Evolutionary conservation across 768 basidiomycete species (phyloP), one percentile per base, ranked within the genome.

Genomic region (Termitomyces bulborhizus): DNA sequence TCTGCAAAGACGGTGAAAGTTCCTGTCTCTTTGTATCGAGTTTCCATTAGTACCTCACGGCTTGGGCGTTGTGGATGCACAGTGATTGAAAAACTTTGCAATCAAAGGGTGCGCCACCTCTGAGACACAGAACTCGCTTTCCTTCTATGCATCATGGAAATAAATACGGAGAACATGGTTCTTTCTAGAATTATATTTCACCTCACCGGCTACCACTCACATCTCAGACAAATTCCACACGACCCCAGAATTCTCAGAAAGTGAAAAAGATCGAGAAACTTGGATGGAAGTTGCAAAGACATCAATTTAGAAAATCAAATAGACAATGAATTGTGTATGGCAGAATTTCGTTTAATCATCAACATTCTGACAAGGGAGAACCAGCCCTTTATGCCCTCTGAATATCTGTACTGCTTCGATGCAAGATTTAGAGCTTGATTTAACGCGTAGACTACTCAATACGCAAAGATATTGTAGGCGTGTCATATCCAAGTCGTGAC

Each of bases 391-490:
- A 29, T 27, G 1, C 11, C 9, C 24, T n/a, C 29, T 6, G 12
- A 13, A 34, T 34, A 46, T 18, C 15, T 12, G 36, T 21, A 39
- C 26, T 18, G 37, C 27, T 27, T 29, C n/a, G 18, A 50, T 5
- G 26, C 48, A 21, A 39, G 16, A 11, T 49, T 39, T 1, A 36
- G 6, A n/a, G 29, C 26, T n/a, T 27, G 34, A 56, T 40, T 56
- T 56, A 50, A 36, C 51, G 24, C 47, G 55, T 47, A 50, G 43
- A 44, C 36, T 46, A 60, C n/a, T 27, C 36, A 13, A 36, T 56
- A 48, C 31, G 45, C 45, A 50, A 37, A 61, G 39, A 29, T 52
- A 51, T 45, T 53, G 43, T 61, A 61, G 43, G 8, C 31, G 31
- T 32, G 31, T 37, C 24, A 41, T n/a, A 39, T 55, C 9, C 53